Conservation (phyloP, 2,329 filamentous ascomycete species). For the Tolypocladium inflatum region DNA sequence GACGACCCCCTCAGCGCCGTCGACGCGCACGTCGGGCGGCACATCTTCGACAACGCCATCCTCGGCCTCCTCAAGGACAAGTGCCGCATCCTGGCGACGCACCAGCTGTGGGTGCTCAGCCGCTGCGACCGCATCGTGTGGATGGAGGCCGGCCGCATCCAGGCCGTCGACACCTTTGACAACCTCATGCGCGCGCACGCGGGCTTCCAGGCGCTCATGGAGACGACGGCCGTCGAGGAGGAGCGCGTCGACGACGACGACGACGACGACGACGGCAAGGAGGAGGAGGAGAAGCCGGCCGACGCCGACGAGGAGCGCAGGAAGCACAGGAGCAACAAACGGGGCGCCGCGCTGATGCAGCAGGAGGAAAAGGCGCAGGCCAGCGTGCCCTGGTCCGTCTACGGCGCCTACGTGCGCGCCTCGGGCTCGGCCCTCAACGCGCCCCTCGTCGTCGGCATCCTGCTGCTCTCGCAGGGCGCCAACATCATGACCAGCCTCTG, state of each 20-base stretch:
- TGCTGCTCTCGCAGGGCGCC: conserved; percentile 66
- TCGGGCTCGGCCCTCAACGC: conserved; percentile 64
- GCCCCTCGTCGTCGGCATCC: conserved; percentile 50
- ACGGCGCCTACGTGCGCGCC: conserved; percentile 65
- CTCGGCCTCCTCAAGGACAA: conserved; percentile 81
- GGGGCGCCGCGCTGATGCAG: conserved; percentile 61
- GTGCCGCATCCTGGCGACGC: conserved; percentile 83
- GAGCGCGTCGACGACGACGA: conserved; percentile 40
- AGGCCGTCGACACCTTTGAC: conserved; percentile 80
- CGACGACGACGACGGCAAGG: conserved; percentile 22
- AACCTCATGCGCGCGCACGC: conserved; percentile 72
- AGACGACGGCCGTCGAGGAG: conserved; percentile 67
- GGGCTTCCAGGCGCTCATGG: conserved; percentile 78
- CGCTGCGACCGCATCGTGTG: conserved; percentile 88
- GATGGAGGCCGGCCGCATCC: conserved; percentile 79
- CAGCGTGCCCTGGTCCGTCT: conserved; percentile 73
- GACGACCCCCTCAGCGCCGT: conserved; percentile 62
- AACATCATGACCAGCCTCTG: conserved; percentile 86
- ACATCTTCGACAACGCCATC: conserved; percentile 91
- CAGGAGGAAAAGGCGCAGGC: conserved; percentile 58
- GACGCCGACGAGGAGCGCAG: not conserved
- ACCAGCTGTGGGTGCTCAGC: conserved; percentile 87
- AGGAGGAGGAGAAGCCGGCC: conserved; percentile 24
- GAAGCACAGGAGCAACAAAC: conserved; percentile 47
- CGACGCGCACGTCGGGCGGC: conserved; percentile 59